Evolutionary conservation across 192 early-diverging fungal species (phyloP), one percentile per base, ranked within the genome.

Genomic region (Coemansia aciculifera): DNA sequence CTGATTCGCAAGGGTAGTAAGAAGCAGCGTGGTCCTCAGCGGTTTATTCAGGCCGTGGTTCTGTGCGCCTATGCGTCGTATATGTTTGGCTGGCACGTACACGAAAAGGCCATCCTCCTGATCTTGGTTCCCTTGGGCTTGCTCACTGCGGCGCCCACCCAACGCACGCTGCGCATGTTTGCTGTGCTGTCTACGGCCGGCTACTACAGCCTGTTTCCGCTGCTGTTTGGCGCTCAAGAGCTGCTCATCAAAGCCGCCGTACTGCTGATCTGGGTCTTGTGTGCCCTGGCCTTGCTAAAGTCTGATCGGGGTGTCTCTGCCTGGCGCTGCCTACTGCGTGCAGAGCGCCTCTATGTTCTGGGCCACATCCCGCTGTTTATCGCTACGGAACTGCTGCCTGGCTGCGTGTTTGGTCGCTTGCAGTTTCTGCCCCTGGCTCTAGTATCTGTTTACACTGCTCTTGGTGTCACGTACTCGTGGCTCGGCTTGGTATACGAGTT

Each of bases 51-150:
- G 59, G 17, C 73, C 0, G 71, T 97, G 11, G 88, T 93, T 5
- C 80, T 95, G 21, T 94, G 92, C 61, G 93, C 88, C 2, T 95
- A 90, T 60, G 86, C 91, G 6, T 94, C 95, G 24, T 99, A 92
- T 74, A 70, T 96, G 69, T 97, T 96, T 79, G 95, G 95, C 38
- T 99, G 95, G 95, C 97, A 99, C 81, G 97, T 99, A 17, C 97
- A 99, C 66, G 97, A 99, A 67, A 99, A 99, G 75, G 97, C 97
- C 0, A 88, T 96, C 13, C 80, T 99, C 64, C 64, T 97, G 64
- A 86, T 94, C 27, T 65, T 72, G 64, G 82, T 63, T 56, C 87
- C 77, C 43, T 69, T 79, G 77, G 75, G 63, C 60, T 69, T 75
- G 62, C 71, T 79, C 49, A 76, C 44, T 24, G 32, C 23, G 19